Evolutionary conservation across 208 protist species (phyloP).

Genomic region (Crithidia thermophila): DNA sequence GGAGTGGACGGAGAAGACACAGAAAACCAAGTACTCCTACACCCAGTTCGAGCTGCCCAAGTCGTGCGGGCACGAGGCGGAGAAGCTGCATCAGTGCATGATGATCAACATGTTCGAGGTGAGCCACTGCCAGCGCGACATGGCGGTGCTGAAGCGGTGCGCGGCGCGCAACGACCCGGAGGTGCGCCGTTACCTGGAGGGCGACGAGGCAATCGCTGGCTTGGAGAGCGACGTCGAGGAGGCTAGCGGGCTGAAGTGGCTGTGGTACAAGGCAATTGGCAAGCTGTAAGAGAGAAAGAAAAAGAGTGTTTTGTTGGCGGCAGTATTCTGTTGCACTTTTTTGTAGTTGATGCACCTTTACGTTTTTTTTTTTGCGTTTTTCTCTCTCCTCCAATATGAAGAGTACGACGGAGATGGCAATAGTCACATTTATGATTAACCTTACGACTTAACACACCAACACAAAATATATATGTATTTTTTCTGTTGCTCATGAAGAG

Average conservation of each 20-base stretch:
- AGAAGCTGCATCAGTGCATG: constrained; percentile 89
- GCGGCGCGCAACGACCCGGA: constrained; percentile 52
- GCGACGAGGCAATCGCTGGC: constrained; percentile 51
- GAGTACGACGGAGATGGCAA: too few species aligned
- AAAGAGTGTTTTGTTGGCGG: neutral
- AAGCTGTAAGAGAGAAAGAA: constrained; percentile 48
- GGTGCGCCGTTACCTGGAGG: constrained; percentile 55
- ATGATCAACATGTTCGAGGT: constrained; percentile 92
- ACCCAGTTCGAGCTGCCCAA: constrained; percentile 60
- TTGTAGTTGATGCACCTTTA: constrained; percentile 6
- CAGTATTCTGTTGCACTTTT: constrained; percentile 1
- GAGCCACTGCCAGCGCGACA: constrained; percentile 63
- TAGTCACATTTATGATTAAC: neutral
- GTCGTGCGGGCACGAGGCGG: constrained; percentile 67
- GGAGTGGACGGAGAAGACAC: constrained; percentile 58
- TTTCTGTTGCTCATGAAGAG: too few species aligned
- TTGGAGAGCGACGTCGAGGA: constrained; percentile 52
- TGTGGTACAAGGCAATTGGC: constrained; percentile 86
- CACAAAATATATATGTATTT: neutral
- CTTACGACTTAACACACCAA: neutral
- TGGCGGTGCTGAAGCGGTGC: constrained; percentile 82
- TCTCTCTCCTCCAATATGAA: too few species aligned
- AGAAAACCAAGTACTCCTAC: constrained; percentile 53
- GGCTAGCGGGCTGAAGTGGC: constrained; percentile 51
- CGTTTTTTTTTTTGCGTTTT: neutral